Conservation (phyloP, 2,329 filamentous ascomycete genomes). For the Lasiodiplodia gonubiensis region DNA sequence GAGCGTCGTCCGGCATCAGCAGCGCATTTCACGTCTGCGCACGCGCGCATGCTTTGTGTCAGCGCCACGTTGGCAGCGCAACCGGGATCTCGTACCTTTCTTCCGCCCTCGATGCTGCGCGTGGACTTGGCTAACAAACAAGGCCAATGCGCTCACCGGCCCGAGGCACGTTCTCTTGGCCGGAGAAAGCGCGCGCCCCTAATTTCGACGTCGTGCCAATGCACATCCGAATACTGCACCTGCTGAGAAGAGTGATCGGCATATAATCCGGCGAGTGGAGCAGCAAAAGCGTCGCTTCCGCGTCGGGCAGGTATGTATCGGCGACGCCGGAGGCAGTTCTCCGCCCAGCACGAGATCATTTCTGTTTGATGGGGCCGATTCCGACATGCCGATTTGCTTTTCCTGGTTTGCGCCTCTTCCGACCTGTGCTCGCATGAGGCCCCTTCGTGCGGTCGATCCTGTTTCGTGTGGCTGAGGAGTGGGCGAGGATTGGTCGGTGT, state of each 20-base stretch:
- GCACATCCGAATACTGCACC: slow-evolving; percentile 9
- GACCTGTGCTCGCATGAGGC: slow-evolving; percentile 7
- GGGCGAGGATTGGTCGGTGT: neutral
- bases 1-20: neutral
- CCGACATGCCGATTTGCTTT: neutral
- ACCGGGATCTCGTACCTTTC: neutral
- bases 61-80: neutral
- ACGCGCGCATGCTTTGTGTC: slow-evolving; percentile 1
- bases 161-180: slow-evolving; percentile 13
- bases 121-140: neutral
- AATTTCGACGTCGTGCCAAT: slow-evolving; percentile 24
- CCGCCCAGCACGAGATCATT: neutral
- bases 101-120: neutral
- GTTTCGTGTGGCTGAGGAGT: slow-evolving; percentile 10
- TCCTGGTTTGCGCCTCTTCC: neutral
- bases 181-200: neutral
- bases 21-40: neutral
- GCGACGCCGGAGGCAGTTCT: slow-evolving; percentile 6
- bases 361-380: neutral
- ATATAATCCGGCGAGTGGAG: neutral
- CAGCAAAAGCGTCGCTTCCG: neutral
- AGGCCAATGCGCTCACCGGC: slow-evolving; percentile 5
- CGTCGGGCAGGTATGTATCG: slow-evolving; percentile 21
- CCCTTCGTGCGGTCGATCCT: slow-evolving; percentile 17
- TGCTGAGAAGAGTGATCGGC: slow-evolving; percentile 1